Evolutionary conservation across 2,329 filamentous ascomycete species (phyloP).

Genomic region (Didymella glomerata): DNA sequence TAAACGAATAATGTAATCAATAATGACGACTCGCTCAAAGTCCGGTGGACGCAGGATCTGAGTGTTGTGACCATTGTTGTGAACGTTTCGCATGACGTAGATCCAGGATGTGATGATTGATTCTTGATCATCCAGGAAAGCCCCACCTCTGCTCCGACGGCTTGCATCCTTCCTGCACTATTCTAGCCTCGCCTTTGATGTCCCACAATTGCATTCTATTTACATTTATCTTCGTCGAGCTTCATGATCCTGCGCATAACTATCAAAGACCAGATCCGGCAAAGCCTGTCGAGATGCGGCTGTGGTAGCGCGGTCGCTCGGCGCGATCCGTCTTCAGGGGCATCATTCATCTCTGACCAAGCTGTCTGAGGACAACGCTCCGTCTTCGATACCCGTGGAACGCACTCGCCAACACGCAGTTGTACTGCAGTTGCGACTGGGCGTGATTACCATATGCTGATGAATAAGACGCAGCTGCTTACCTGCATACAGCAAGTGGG

Average conservation of each 20-base stretch:
- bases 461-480: constrained; percentile 32
- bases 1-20: constrained; percentile 2
- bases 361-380: neutral
- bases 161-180: too few relatives aligned
- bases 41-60: neutral
- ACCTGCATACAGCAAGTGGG: constrained; percentile 27
- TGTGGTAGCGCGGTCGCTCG: neutral
- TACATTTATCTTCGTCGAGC: neutral
- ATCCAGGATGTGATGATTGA: constrained; percentile 10
- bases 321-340: neutral
- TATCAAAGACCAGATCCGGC: constrained; percentile 2
- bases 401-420: neutral
- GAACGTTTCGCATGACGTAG: neutral
- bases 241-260: neutral
- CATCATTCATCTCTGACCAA: constrained; percentile 5
- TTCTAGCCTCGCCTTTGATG: neutral
- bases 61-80: neutral
- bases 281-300: neutral
- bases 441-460: constrained; percentile 26
- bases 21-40: neutral
- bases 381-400: neutral
- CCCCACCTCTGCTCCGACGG: neutral
- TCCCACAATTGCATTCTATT: neutral
- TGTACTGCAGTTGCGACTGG: neutral
- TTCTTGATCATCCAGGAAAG: neutral